Conservation (phyloP, 306 rosid genomes). For the Lupinus albus region DNA sequence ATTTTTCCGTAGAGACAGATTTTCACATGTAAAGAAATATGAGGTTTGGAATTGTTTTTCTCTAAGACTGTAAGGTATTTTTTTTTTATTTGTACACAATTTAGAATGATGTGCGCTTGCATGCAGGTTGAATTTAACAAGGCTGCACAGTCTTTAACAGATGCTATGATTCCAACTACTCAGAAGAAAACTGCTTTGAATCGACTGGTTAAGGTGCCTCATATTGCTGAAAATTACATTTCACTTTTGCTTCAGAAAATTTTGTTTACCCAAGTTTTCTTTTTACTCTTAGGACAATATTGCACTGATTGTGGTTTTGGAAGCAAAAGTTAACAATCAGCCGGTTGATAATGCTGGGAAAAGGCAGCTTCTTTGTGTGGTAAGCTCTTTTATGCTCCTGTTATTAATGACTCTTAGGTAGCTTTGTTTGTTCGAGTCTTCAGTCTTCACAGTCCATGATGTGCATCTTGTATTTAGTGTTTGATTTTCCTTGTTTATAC, state of each 20-base stretch:
- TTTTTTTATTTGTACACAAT: conserved; percentile 21
- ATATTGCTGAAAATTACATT: conserved; percentile 25
- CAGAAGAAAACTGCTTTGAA: conserved; percentile 92
- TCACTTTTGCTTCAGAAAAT: conserved; percentile 4
- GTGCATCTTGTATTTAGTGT: background rate
- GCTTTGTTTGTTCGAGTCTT: conserved; percentile 3
- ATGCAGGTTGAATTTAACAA: conserved; percentile 95
- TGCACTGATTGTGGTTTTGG: conserved; percentile 94
- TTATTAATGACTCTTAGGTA: background rate
- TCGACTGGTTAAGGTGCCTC: conserved; percentile 82
- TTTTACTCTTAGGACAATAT: conserved; percentile 75
- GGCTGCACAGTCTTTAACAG: conserved; percentile 97
- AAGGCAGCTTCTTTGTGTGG: conserved; percentile 98
- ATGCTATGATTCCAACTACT: conserved; percentile 75
- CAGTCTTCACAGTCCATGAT: conserved; percentile 12
- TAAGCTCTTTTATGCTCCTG: conserved; percentile 44
- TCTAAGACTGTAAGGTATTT: background rate
- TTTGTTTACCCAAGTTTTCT: conserved; percentile 28
- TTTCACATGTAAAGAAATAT: conserved; percentile 90
- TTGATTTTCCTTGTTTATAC: conserved; percentile 5
- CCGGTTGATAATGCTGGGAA: conserved; percentile 82
- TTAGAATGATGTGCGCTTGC: conserved; percentile 34
- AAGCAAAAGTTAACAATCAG: conserved; percentile 85
- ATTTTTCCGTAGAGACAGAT: conserved; percentile 96
- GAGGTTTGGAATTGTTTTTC: conserved; percentile 65